Evolutionary conservation across 1,284 basidiomycete genomes (phyloP), one percentile per base, ranked within the genome.

Genomic region (Tylopilus orsonianus): DNA sequence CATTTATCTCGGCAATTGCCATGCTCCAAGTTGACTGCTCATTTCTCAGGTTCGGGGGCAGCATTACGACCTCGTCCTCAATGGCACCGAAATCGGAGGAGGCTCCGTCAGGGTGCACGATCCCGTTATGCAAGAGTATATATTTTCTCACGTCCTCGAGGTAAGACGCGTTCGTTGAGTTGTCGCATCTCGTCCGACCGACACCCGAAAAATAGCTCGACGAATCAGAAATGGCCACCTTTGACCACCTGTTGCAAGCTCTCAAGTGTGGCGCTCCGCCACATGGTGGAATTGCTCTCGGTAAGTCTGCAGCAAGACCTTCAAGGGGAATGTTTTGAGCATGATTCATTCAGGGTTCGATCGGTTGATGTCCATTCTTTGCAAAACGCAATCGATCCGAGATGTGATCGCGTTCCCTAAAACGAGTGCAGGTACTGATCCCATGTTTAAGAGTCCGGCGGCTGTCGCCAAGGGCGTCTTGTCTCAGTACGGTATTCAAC

Each of bases 351-450:
- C 62, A 93, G 92, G 95, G 30, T 92, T 97, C 58, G 95, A 97
- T 74, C 82, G 94, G 33, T 74, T 97, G 54, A 87, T 97, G 80
- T 80, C 93, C 14, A 92, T 96, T 56, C 77, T 97, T 2, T 93
- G 90, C 72, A 82, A 85, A 52, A 80, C 90, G 1, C 77, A 81
- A 49, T 89, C 87, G 23, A 97, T 97, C 57, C 78, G 93, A 51
- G 94, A 97, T 65, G 94, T 97, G 55, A 97, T 97, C 57, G 94
- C 94, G 8, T 97, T 97, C 74, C 94, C 94, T 4, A 97, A 97
- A 74, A 89, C 88, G 7, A 81, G 81, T 19, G 78, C 74, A 37
- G 94, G 94, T 12, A 78, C 81, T n/a, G 94, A 97, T 68, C 80
- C 86, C 39, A 80, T 97, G 26, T 95, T 97, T 76, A 87, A 83